Evolutionary conservation across 345 rosid genomes (phyloP).

Genomic region (Anacardium occidentale): DNA sequence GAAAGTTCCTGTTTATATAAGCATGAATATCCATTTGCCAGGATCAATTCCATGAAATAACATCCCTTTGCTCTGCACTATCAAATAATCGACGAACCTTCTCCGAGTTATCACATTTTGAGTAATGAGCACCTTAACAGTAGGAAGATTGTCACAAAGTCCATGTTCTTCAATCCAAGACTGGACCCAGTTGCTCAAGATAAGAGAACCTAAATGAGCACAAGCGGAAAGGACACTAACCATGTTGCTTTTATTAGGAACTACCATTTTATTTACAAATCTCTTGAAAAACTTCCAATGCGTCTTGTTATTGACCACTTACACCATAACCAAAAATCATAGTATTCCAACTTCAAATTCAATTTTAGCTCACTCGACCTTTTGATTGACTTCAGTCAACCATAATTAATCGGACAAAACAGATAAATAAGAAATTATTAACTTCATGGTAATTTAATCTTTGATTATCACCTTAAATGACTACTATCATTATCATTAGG

Average conservation of each 20-base stretch:
- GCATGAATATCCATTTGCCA: constrained; percentile 71
- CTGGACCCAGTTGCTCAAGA: constrained; percentile 50
- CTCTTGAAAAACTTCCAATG: constrained; percentile 48
- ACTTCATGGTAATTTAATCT: too few species aligned
- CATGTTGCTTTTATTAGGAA: constrained; percentile 60
- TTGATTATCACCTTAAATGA: too few species aligned
- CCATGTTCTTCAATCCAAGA: constrained; percentile 45
- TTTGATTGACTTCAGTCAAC: too few species aligned
- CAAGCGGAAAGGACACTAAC: constrained; percentile 67
- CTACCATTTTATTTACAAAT: constrained; percentile 41
- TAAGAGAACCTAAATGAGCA: constrained; percentile 52
- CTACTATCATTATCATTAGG: too few species aligned
- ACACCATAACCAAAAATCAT: constrained; percentile 50
- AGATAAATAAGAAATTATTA: too few species aligned
- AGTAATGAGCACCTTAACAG: constrained; percentile 60
- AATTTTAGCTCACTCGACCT: too few species aligned
- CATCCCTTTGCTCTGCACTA: constrained; percentile 41
- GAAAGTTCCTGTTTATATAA: constrained; percentile 45
- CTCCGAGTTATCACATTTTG: constrained; percentile 54
- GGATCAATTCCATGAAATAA: constrained; percentile 63
- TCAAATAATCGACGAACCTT: constrained; percentile 45
- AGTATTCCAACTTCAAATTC: constrained; percentile 71
- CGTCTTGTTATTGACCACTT: constrained; percentile 47
- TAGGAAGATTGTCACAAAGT: constrained; percentile 40
- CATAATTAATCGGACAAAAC: too few species aligned